Percentiles rank a stretch among this genome's conserved stretches.
These are phyloP conservation scores for Rubia occidens DNA, from an alignment of 305 asterid species.

Conservation along the genomic window DNA sequence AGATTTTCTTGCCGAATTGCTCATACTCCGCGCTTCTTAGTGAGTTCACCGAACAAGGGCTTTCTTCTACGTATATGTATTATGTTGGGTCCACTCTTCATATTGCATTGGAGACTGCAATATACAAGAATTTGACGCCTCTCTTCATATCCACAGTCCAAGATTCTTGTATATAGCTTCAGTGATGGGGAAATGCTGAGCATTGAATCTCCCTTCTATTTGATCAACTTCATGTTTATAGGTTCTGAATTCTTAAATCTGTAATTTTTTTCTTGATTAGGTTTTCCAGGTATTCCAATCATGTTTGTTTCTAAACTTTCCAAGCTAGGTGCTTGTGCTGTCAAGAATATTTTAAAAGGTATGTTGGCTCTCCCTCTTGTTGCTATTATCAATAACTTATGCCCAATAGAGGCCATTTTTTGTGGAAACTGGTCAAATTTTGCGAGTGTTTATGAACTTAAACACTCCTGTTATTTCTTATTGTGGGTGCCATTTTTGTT, in stretches of 20 bases:
- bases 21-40: not conserved
- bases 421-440: not conserved
- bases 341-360: slow-evolving; percentile 22
- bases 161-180: not conserved
- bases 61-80: too few relatives aligned
- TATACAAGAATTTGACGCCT: too few relatives aligned
- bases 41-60: too few relatives aligned
- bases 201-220: not conserved
- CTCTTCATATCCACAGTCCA: too few relatives aligned
- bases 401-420: not conserved
- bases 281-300: slow-evolving; percentile 1
- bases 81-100: too few relatives aligned
- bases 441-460: not conserved
- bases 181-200: not conserved
- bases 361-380: not conserved
- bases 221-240: not conserved
- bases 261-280: not conserved
- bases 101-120: too few relatives aligned
- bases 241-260: not conserved
- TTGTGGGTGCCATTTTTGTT: not conserved
- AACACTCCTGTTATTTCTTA: not conserved
- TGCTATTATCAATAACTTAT: not conserved
- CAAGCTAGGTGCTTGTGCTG: slow-evolving; percentile 14
- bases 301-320: slow-evolving; percentile 19
- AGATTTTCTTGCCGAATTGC: not conserved